phyloP scores from a whole-genome alignment of 768 basidiomycete species.

The Tricholoma sp. region DNA sequence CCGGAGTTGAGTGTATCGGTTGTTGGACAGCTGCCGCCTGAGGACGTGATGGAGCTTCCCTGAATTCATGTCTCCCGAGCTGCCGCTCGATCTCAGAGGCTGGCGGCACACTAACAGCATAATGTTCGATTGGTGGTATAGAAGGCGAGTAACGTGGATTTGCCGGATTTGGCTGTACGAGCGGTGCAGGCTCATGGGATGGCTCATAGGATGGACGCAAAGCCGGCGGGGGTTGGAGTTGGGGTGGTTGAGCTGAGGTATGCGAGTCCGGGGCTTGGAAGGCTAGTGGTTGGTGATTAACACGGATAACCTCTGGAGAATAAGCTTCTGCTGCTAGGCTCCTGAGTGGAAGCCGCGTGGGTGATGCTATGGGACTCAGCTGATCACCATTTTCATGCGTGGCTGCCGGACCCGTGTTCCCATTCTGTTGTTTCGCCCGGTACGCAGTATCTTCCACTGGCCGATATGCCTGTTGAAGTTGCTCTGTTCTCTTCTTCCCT shows the following conservation, averaged over 20 bases:
- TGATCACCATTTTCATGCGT: not conserved
- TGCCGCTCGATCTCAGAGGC: conserved; percentile 22
- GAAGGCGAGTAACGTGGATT: not conserved
- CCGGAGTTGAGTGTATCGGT: no score
- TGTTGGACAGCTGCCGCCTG: no score
- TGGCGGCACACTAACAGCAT: conserved; percentile 28
- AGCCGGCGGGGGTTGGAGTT: not conserved
- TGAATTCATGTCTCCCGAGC: conserved; percentile 6
- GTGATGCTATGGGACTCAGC: conserved; percentile 6
- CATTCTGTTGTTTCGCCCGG: not conserved
- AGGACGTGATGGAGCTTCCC: no score
- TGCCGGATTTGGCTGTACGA: conserved; percentile 5
- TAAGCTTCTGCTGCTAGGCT: not conserved
- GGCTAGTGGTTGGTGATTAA: not conserved
- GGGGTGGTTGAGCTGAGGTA: not conserved
- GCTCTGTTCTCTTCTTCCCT: not conserved
- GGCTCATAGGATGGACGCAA: not conserved
- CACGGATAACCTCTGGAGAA: conserved; percentile 4
- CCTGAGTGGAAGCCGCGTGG: conserved; percentile 4
- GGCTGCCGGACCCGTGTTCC: not conserved
- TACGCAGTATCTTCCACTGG: not conserved
- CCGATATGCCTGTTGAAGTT: not conserved
- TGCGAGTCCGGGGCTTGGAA: not conserved
- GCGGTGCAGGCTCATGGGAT: not conserved
- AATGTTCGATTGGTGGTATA: conserved; percentile 21